Evolutionary conservation across 2,329 filamentous ascomycete species (phyloP), one percentile per base, ranked within the genome.

Genomic region (Aspergillus japonicus): DNA sequence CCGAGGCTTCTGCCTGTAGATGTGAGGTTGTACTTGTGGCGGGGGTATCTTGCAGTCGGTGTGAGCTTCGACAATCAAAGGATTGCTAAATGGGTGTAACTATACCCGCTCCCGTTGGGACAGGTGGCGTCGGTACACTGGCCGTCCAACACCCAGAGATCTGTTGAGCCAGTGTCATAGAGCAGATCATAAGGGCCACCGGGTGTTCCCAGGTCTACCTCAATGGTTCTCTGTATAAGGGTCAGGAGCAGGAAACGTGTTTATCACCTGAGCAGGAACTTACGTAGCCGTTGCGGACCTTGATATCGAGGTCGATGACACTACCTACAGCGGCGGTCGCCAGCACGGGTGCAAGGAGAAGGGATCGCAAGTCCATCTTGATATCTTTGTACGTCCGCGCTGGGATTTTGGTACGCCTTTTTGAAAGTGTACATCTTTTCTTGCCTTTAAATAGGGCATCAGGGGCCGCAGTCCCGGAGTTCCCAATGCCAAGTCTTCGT

Each of bases 241-340:
- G 2, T 52, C 8, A 52, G 12, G 3, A 42, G 26, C 26, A n/a
- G 16, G n/a, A 23, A 26, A 16, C 19, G 4, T 8, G 2, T 3
- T 29, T 29, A 5, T 26, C 2, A 52, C 5, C n/a, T 10, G 33
- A 7, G 7, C 3, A 16, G 5, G 12, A 21, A 52, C 50, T 3
- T 52, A 52, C 50, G n/a, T 52, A 52, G 12, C 50, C 50, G 26
- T 52, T 42, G 21, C 33, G 31, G 12, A 52, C 50, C 21, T 42
- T 52, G 21, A 52, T 52, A 52, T 42, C 50, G 8, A 52, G 50
- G 19, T 52, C 50, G 31, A 52, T 16, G 6, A 52, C 50, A 24
- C 12, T 39, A 0, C 29, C 33, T 2, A 52, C n/a, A 35, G 33
- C 19, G 14, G 33, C 50, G 8, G 50, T 52, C 2, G 50, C 31